phyloP scores from a whole-genome alignment of 2,329 filamentous ascomycete genomes.

The Helotiales sp. region DNA sequence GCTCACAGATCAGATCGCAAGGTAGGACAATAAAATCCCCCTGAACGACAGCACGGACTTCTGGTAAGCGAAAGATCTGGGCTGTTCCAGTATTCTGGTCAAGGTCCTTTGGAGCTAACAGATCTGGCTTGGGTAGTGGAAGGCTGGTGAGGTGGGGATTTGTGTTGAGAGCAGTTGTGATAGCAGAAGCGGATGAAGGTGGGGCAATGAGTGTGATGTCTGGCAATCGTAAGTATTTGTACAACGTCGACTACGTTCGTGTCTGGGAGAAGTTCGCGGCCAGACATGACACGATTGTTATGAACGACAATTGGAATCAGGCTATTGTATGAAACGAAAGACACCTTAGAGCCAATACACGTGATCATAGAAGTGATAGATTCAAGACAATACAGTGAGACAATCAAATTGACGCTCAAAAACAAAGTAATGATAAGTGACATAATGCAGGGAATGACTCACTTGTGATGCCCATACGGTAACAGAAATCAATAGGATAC shows the following conservation, averaged over 20 bases:
- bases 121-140: constrained; percentile 72
- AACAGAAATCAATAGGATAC: constrained; percentile 87
- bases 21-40: constrained; percentile 90
- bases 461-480: constrained; percentile 79
- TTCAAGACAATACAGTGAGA: constrained; percentile 1
- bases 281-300: constrained; percentile 9
- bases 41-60: constrained; percentile 78
- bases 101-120: constrained; percentile 77
- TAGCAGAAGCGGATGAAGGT: constrained; percentile 67
- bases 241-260: not conserved
- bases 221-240: constrained; percentile 41
- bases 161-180: constrained; percentile 73
- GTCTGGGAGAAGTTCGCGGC: not conserved
- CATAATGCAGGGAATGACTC: constrained; percentile 41
- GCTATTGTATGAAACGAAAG: not conserved
- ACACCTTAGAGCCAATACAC: not conserved
- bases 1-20: constrained; percentile 90
- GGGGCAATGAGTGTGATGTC: constrained; percentile 68
- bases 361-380: constrained; percentile 3
- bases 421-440: constrained; percentile 2
- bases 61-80: constrained; percentile 82
- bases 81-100: constrained; percentile 88
- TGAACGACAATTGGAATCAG: constrained; percentile 3
- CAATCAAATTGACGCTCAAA: not conserved
- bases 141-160: constrained; percentile 79